Conservation (phyloP, 169 alveolate genomes). For the Eimeria acervulina region DNA sequence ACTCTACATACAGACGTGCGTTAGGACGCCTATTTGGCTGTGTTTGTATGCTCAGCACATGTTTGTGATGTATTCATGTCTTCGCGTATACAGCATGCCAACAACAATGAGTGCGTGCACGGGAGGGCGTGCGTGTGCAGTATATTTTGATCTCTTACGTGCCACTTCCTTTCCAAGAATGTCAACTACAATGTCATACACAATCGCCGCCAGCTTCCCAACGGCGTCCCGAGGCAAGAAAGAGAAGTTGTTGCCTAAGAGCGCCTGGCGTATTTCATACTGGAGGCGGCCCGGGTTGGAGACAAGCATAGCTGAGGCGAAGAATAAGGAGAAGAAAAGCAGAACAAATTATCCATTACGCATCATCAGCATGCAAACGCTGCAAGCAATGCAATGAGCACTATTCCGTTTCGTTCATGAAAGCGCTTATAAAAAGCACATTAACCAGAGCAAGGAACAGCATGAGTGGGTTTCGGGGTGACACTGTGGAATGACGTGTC, state of each 20-base stretch:
- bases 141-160: neutral
- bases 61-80: too few species aligned
- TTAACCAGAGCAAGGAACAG: too few species aligned
- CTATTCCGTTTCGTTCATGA: too few species aligned
- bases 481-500: too few species aligned
- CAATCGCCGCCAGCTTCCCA: neutral
- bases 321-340: neutral
- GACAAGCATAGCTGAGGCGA: constrained; percentile 1
- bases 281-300: neutral
- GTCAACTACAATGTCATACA: neutral
- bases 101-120: neutral
- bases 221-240: neutral
- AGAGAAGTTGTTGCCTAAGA: neutral
- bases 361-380: neutral
- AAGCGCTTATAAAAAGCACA: too few species aligned
- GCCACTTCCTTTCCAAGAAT: neutral
- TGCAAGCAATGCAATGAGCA: neutral
- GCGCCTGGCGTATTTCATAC: constrained; percentile 16
- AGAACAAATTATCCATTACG: neutral
- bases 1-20: too few species aligned
- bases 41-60: too few species aligned
- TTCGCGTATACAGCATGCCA: too few species aligned
- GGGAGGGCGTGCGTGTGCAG: neutral
- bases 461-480: too few species aligned
- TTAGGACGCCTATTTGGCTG: too few species aligned